A percentile compares a stretch with the other conserved stretches of the same genome.
These are phyloP conservation scores for Tuber melanosporum DNA, from an alignment of 495 filamentous ascomycete genomes.

Conservation along the genomic window DNA sequence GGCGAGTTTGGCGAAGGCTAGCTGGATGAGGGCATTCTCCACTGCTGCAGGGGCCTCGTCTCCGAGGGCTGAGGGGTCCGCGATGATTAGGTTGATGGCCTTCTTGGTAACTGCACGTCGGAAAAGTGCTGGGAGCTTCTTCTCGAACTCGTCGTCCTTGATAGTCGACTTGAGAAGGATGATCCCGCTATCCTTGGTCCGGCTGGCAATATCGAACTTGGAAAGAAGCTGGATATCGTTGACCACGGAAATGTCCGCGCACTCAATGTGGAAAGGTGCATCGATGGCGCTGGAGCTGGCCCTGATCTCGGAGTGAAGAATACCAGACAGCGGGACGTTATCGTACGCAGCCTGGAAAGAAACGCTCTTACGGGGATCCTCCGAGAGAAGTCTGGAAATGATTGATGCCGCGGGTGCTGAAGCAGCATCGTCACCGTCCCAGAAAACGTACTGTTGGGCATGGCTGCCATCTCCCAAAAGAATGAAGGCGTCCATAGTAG, in stretches of 20 bases:
- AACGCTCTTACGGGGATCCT: constrained; percentile 69
- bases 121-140: constrained; percentile 64
- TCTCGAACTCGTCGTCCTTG: constrained; percentile 85
- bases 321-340: constrained; percentile 80
- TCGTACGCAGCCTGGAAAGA: constrained; percentile 68
- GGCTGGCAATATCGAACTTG: constrained; percentile 63
- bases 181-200: constrained; percentile 62
- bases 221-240: constrained; percentile 71
- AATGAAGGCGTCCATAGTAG: constrained; percentile 32
- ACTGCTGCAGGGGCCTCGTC: constrained; percentile 53
- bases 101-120: constrained; percentile 63
- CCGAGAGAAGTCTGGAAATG: constrained; percentile 65
- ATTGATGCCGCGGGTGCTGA: constrained; percentile 58
- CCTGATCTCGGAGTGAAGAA: constrained; percentile 76
- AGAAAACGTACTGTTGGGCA: constrained; percentile 83
- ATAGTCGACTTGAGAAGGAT: constrained; percentile 68
- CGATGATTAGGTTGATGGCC: constrained; percentile 59
- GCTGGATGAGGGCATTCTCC: constrained; percentile 55
- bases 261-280: constrained; percentile 69
- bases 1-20: constrained; percentile 73
- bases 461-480: constrained; percentile 44
- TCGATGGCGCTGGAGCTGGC: constrained; percentile 75
- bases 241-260: constrained; percentile 71
- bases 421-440: constrained; percentile 75
- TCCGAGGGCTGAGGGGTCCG: constrained; percentile 55